phyloP scores from a whole-genome alignment of 2,329 filamentous ascomycete species.

The Neopestalotiopsis rosae region DNA sequence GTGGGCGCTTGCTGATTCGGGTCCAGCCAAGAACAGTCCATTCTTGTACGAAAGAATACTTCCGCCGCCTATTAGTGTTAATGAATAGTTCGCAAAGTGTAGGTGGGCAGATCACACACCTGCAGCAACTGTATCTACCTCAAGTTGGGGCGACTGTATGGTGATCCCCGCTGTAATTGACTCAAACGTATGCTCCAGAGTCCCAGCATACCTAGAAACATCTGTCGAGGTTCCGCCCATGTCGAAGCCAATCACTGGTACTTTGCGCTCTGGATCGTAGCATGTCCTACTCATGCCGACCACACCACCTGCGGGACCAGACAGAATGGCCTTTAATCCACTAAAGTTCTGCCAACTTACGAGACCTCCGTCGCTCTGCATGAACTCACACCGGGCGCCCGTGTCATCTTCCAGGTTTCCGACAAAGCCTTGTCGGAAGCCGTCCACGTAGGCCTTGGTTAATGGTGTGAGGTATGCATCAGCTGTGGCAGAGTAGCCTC shows the following conservation, averaged over 20 bases:
- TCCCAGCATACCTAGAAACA: conserved; percentile 68
- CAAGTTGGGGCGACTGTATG: conserved; percentile 79
- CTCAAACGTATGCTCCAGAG: conserved; percentile 42
- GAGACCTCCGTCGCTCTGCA: conserved; percentile 47
- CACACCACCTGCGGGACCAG: conserved; percentile 78
- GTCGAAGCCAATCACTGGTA: conserved; percentile 78
- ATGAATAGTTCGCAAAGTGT: too few species aligned
- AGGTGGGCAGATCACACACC: too few species aligned
- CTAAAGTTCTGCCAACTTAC: conserved; percentile 67
- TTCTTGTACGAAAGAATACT: conserved; percentile 74
- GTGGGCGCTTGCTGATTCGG: conserved; percentile 74
- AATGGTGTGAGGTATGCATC: conserved; percentile 29
- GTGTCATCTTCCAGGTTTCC: conserved; percentile 17
- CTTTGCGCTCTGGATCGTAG: conserved; percentile 63
- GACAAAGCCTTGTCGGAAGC: conserved; percentile 26
- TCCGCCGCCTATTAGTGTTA: conserved; percentile 60
- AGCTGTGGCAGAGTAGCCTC: conserved; percentile 26
- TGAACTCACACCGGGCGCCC: conserved; percentile 33
- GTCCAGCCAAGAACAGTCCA: conserved; percentile 75
- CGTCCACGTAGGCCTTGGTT: conserved; percentile 25
- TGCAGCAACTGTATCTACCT: conserved; percentile 82
- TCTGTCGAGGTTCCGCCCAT: conserved; percentile 80
- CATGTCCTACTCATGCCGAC: conserved; percentile 78
- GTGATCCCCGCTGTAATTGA: conserved; percentile 66
- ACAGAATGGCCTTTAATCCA: conserved; percentile 72